A percentile compares a stretch with the other conserved stretches of the same genome.
These are phyloP conservation scores for Larix sibirica DNA, from an alignment of 83 land plant genomes.

Conservation along the genomic window DNA sequence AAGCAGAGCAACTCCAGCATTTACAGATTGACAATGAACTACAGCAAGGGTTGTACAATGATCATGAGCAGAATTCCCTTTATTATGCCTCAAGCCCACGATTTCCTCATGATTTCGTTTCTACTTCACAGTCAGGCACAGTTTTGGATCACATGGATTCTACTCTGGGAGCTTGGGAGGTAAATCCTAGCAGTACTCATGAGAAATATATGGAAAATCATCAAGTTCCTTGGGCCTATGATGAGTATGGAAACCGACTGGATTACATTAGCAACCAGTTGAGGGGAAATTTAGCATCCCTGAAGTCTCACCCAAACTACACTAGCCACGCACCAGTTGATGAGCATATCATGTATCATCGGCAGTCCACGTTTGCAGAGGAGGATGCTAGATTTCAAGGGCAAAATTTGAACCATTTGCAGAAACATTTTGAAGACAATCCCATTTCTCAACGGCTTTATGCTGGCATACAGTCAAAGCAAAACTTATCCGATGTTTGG, in stretches of 20 bases:
- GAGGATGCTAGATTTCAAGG: background rate
- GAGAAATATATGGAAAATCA: conserved; percentile 6
- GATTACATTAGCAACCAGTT: background rate
- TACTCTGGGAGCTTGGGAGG: background rate
- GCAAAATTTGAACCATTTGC: background rate
- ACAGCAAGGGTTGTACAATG: background rate
- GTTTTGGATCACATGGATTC: conserved; percentile 10
- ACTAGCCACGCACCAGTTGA: background rate
- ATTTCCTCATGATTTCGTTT: conserved; percentile 26
- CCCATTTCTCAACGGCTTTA: background rate
- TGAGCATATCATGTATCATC: background rate
- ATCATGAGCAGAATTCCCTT: conserved; percentile 27
- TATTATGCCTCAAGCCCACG: conserved; percentile 52
- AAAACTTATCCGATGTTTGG: background rate
- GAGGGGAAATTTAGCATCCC: conserved; percentile 9
- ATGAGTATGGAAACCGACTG: conserved; percentile 8
- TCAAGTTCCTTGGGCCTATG: conserved; percentile 4
- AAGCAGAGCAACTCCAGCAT: background rate
- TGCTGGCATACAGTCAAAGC: background rate
- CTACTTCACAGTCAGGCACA: background rate
- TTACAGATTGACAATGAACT: conserved; percentile 1
- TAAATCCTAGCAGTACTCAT: background rate
- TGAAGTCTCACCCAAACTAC: background rate
- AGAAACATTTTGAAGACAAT: background rate
- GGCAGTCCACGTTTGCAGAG: background rate